Base-by-base conservation (phyloP, 208 protist species). In the Trypanosoma cruzi region DNA sequence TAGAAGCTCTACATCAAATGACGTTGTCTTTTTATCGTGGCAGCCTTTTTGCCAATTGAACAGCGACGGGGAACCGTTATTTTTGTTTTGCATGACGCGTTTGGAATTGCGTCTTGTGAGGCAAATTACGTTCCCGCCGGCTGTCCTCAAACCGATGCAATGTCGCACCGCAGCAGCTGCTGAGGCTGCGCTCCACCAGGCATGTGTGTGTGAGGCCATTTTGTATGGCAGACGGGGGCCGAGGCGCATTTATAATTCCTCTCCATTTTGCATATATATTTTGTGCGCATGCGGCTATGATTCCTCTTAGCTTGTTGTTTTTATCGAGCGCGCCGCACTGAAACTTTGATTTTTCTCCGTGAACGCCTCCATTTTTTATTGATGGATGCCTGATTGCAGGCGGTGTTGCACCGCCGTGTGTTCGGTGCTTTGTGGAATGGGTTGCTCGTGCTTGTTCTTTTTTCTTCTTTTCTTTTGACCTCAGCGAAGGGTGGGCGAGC, bases 41-140 rank as follows among this genome's bases (percentile, higher is more conserved):
- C 28, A 40, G 20, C 18, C 59, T 4, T 66, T 22, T 3, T 87
- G 79, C 56, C 31, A 42, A 4, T 0, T 18, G 14, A 69, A 61
- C 8, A 16, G 37, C 0, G 14, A 42, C 7, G 81, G 81, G 2
- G 36, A 64, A 7, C 18, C 62, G n/a, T n/a, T n/a, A n/a, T n/a
- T 1, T 75, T 69, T 52, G 37, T 49, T 16, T 7, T 91, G 85
- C 69, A 37, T 22, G 13, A 71, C 64, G 10, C 24, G 70, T 22
- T 62, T 73, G 6, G 85, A n/a, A 90, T 61, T 90, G 85, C 64
- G 70, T 66, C 14, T 42, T 74, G 53, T 36, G 82, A 10, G 71
- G 71, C 3, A 44, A 58, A 2, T 55, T 0, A 14, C 84, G 79
- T 46, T 82, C 79, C 46, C 70, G 0, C 24, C 54, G 1, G 57